A percentile compares a stretch with the other conserved stretches of the same genome.
Conservation (phyloP, 257 asterid genomes). For the Nicotiana tomentosiformis region DNA sequence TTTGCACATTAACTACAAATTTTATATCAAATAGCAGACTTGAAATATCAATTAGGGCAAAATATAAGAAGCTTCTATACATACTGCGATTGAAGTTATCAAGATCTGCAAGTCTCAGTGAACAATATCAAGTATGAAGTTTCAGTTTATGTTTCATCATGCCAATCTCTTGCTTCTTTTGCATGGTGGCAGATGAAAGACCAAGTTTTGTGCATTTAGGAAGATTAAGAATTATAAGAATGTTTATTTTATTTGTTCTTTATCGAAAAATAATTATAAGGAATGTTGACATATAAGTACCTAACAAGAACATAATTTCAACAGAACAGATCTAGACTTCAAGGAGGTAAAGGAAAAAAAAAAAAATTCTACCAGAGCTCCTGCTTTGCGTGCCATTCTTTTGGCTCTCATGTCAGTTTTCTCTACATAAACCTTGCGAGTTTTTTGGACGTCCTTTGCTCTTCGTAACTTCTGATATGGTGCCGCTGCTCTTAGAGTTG, state of each 20-base stretch:
- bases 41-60: background rate
- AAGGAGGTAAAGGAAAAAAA: constrained; percentile 1
- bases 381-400: constrained; percentile 99
- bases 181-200: background rate
- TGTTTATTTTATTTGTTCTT: background rate
- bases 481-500: constrained; percentile 99
- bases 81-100: background rate
- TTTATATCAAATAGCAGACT: background rate
- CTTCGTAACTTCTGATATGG: constrained; percentile 96
- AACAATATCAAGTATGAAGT: background rate
- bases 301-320: constrained; percentile 10
- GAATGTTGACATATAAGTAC: background rate
- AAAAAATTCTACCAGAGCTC: constrained; percentile 77
- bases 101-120: background rate
- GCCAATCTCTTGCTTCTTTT: background rate
- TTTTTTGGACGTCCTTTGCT: constrained; percentile 67
- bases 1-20: background rate
- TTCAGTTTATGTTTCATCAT: background rate
- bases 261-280: background rate
- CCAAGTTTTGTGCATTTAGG: background rate
- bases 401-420: constrained; percentile 97
- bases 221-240: background rate
- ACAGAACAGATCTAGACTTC: constrained; percentile 1
- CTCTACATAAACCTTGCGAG: constrained; percentile 79
- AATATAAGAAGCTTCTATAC: background rate